Percentiles rank a stretch among this genome's conserved stretches.
Evolutionary conservation across 352 stramenopile genomes (phyloP).

Genomic region (Phytopythium delawarense): DNA sequence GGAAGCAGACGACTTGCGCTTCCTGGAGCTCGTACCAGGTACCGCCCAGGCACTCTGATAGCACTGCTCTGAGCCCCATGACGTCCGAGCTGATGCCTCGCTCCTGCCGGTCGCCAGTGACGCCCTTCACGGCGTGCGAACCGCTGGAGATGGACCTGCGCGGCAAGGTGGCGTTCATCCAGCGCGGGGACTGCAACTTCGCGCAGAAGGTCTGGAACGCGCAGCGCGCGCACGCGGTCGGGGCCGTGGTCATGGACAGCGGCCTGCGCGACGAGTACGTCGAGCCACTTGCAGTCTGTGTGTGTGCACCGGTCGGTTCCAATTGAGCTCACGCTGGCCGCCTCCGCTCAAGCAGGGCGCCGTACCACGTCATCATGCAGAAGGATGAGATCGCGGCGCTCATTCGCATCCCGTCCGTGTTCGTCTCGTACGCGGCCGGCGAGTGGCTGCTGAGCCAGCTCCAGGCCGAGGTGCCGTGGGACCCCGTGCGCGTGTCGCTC

Average conservation of each 20-base stretch:
- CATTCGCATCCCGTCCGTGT: conserved; percentile 64
- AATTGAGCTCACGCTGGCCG: background rate
- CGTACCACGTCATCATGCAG: conserved; percentile 85
- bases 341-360: conserved; percentile 23
- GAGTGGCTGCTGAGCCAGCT: conserved; percentile 47
- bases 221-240: conserved; percentile 57
- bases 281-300: background rate
- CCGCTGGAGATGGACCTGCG: conserved; percentile 42
- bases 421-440: conserved; percentile 63
- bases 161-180: conserved; percentile 68
- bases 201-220: conserved; percentile 54
- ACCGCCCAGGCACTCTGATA: background rate
- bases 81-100: background rate
- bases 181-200: conserved; percentile 68
- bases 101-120: conserved; percentile 16
- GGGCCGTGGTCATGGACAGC: conserved; percentile 75
- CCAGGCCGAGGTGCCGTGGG: conserved; percentile 39
- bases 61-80: background rate
- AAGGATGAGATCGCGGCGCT: conserved; percentile 66
- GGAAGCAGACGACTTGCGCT: conserved; percentile 22
- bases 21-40: conserved; percentile 46
- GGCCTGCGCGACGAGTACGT: conserved; percentile 53
- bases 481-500: conserved; percentile 53
- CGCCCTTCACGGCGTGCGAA: conserved; percentile 61
- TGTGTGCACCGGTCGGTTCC: background rate